Conservation (phyloP, 768 basidiomycete species). For the Collybiopsis confluens region DNA sequence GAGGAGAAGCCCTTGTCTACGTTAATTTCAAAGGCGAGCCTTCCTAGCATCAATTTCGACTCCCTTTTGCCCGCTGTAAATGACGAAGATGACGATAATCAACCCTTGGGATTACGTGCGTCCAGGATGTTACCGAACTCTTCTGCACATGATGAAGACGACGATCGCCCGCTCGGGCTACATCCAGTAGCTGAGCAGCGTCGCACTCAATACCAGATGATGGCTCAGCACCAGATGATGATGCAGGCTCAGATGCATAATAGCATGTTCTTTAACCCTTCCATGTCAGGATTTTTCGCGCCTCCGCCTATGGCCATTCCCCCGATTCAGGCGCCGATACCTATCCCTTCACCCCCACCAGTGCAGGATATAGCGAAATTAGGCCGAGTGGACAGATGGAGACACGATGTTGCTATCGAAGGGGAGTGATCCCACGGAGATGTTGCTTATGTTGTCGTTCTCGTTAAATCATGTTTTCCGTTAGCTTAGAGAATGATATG, state of each 20-base stretch:
- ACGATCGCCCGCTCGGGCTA: conserved; percentile 65
- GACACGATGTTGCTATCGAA: conserved; percentile 72
- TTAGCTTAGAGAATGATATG: not conserved
- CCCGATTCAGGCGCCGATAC: conserved; percentile 36
- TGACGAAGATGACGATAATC: conserved; percentile 63
- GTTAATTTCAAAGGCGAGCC: conserved; percentile 45
- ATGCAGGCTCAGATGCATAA: conserved; percentile 75
- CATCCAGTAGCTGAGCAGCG: conserved; percentile 75
- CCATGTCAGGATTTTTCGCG: conserved; percentile 69
- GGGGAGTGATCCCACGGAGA: conserved; percentile 45
- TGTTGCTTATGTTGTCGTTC: conserved; percentile 6
- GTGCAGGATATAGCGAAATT: conserved; percentile 63
- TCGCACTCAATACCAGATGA: conserved; percentile 60
- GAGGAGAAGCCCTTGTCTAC: conserved; percentile 70
- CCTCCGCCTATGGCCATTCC: conserved; percentile 49
- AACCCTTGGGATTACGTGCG: conserved; percentile 67
- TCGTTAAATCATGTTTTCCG: not conserved
- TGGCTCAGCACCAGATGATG: conserved; percentile 57
- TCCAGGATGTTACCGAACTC: conserved; percentile 38
- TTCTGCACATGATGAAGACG: conserved; percentile 45
- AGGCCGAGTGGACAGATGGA: conserved; percentile 75
- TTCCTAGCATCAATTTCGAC: conserved; percentile 40
- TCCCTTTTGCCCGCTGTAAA: conserved; percentile 22
- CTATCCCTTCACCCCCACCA: conserved; percentile 60
- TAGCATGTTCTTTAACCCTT: conserved; percentile 67